Percentiles rank a stretch among this genome's conserved stretches.
Conservation (phyloP, 805 yeast species). For the Naumovozyma baii region DNA sequence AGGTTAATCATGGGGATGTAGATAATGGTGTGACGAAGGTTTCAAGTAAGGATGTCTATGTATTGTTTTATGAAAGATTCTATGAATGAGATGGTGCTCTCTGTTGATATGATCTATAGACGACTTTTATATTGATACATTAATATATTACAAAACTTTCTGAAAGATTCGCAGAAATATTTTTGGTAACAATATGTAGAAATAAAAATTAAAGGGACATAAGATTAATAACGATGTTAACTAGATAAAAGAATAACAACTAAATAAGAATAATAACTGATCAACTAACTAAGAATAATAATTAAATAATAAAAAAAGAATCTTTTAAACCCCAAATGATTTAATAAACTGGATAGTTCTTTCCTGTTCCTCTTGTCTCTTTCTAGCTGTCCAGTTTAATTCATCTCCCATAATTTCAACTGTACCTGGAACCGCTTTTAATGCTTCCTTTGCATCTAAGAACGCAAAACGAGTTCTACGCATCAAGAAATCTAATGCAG, state of each 20-base stretch:
- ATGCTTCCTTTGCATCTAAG: constrained; percentile 77
- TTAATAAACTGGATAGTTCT: constrained; percentile 51
- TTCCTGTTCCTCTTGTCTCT: constrained; percentile 39
- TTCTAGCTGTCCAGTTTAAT: constrained; percentile 60
- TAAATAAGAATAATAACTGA: not conserved
- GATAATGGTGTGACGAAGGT: constrained; percentile 31
- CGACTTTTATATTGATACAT: too few species aligned
- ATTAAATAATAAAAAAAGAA: not conserved
- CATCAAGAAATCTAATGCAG: constrained; percentile 82
- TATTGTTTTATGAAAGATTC: constrained; percentile 50
- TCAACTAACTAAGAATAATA: not conserved
- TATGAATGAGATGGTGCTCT: not conserved
- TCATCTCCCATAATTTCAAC: constrained; percentile 77
- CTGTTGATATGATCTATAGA: too few species aligned
- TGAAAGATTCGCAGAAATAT: too few species aligned
- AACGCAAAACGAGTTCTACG: constrained; percentile 92
- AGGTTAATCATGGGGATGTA: constrained; percentile 39
- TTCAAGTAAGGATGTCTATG: constrained; percentile 55
- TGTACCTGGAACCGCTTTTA: constrained; percentile 71
- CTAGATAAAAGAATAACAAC: not conserved
- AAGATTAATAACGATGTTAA: not conserved
- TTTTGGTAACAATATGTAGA: too few species aligned
- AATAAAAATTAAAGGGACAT: not conserved
- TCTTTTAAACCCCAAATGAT: constrained; percentile 42
- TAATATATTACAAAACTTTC: too few species aligned